Base-by-base conservation (phyloP, 2,329 filamentous ascomycete genomes). In the Graphiopsis chlorocephala region DNA sequence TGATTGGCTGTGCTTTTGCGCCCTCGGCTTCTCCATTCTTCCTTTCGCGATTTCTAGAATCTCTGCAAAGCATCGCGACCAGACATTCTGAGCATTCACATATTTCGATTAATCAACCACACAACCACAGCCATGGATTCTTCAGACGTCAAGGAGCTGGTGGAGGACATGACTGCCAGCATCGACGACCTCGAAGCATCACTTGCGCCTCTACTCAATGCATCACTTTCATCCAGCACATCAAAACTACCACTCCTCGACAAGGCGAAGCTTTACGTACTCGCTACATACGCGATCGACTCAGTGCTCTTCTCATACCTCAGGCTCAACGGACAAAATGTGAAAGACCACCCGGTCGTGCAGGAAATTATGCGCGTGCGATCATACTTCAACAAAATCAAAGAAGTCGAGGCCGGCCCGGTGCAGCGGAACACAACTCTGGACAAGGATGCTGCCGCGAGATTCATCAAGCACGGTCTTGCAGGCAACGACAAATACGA, bases 361-460 rank as follows among this genome's bases (percentile, higher is more conserved):
- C 85, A 85, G 65, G 95, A 99, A 80, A 85, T 99, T 68, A 89
- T 87, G 65, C 88, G 95, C 64, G 89, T 98, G 62, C 92, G 89
- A 77, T 90, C 93, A 75, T 98, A 98, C 78, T 96, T 97, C 78
- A 87, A 86, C 66, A 99, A 98, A 81, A 94, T 98, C 76, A 92
- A 95, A 74, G 82, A 83, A 15, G 85, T 87, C 3, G 93, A 97
- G 77, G 84, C 82, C 83, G 84, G 33, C 84, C 80, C 29, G 31
- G 63, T 47, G 23, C 56, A 64, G 33, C 63, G 63, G 11, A 60
- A 28, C 1, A 79, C 91, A 68, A 86, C 78, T 25, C 73, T 90
- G 26, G 85, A 97, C 74, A 93, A 90, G 71, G 86, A 87, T 69
- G 93, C 92, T 6, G 91, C 92, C 15, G 87, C 86, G 60, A 85